Evolutionary conservation across 345 rosid species (phyloP).

Genomic region (Geranium brycei): DNA sequence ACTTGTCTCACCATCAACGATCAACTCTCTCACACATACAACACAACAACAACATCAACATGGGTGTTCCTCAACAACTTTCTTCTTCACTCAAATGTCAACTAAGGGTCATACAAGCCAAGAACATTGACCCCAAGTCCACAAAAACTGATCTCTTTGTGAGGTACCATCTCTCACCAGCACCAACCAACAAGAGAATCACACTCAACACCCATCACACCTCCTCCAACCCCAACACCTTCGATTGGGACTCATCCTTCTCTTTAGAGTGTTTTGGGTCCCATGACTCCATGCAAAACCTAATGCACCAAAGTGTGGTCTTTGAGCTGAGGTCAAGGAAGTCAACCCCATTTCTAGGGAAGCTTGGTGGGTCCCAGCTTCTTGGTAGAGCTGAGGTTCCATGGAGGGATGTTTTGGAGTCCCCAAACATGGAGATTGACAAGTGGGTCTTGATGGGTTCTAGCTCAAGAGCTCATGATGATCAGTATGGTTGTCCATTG

Average conservation of each 20-base stretch:
- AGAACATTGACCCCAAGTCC: constrained; percentile 35
- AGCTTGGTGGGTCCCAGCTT: constrained; percentile 32
- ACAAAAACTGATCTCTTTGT: constrained; percentile 30
- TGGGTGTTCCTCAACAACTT: constrained; percentile 20
- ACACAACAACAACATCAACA: neutral
- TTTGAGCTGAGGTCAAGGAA: constrained; percentile 51
- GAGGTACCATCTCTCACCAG: constrained; percentile 35
- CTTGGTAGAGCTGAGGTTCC: constrained; percentile 40
- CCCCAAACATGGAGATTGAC: constrained; percentile 31
- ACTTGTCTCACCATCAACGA: too few relatives aligned
- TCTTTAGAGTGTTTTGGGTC: constrained; percentile 45
- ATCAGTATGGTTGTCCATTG: constrained; percentile 10
- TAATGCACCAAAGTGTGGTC: constrained; percentile 36
- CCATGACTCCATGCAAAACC: constrained; percentile 24
- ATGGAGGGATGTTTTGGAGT: constrained; percentile 30
- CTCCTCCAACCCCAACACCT: constrained; percentile 23
- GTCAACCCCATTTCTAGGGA: constrained; percentile 20
- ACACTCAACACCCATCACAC: constrained; percentile 36
- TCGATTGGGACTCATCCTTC: constrained; percentile 40
- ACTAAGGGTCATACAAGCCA: constrained; percentile 45
- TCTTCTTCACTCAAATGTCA: constrained; percentile 30
- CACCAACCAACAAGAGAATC: constrained; percentile 37
- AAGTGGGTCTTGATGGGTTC: constrained; percentile 26
- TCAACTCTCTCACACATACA: too few relatives aligned
- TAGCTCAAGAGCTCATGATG: neutral